A percentile compares a stretch with the other conserved stretches of the same genome.
These are phyloP conservation scores for Macrolepiota dolichaula DNA, from an alignment of 768 basidiomycete genomes.

Conservation along the genomic window DNA sequence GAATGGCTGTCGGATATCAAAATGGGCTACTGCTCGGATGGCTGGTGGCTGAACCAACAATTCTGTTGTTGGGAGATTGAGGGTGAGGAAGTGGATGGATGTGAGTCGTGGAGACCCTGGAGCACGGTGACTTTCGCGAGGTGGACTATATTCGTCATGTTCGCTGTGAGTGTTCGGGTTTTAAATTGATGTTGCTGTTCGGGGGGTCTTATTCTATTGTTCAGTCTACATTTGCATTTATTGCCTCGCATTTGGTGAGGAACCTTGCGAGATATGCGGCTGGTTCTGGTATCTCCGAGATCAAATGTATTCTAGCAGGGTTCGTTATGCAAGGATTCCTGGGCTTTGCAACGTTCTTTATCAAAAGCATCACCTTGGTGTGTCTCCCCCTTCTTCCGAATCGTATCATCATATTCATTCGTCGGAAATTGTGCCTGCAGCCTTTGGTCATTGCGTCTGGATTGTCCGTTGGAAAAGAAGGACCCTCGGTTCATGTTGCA, in stretches of 20 bases:
- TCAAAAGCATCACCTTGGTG: slow-evolving; percentile 93
- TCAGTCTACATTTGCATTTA: slow-evolving; percentile 80
- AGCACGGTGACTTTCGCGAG: slow-evolving; percentile 63
- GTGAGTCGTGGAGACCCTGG: slow-evolving; percentile 94
- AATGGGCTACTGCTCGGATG: slow-evolving; percentile 93
- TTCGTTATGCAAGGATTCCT: slow-evolving; percentile 97
- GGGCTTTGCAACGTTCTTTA: slow-evolving; percentile 83
- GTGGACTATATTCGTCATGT: slow-evolving; percentile 84
- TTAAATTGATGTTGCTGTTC: not conserved
- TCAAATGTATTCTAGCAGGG: slow-evolving; percentile 96
- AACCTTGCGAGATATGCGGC: slow-evolving; percentile 93
- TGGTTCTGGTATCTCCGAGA: slow-evolving; percentile 97
- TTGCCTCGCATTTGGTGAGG: slow-evolving; percentile 85
- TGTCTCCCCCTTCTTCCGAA: slow-evolving; percentile 22
- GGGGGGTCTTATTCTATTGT: not conserved
- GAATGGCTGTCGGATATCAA: slow-evolving; percentile 98
- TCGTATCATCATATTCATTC: slow-evolving; percentile 6
- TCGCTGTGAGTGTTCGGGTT: slow-evolving; percentile 63
- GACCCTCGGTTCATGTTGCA: slow-evolving; percentile 96
- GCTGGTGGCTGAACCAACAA: slow-evolving; percentile 98
- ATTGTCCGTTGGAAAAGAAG: slow-evolving; percentile 96
- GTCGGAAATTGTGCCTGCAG: slow-evolving; percentile 36
- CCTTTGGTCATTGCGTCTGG: slow-evolving; percentile 97
- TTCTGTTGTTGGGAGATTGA: slow-evolving; percentile 99
- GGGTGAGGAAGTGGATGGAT: slow-evolving; percentile 70